A percentile compares a stretch with the other conserved stretches of the same genome.
Conservation (phyloP, 2,329 filamentous ascomycete genomes). For the Hypoxylon sp. region DNA sequence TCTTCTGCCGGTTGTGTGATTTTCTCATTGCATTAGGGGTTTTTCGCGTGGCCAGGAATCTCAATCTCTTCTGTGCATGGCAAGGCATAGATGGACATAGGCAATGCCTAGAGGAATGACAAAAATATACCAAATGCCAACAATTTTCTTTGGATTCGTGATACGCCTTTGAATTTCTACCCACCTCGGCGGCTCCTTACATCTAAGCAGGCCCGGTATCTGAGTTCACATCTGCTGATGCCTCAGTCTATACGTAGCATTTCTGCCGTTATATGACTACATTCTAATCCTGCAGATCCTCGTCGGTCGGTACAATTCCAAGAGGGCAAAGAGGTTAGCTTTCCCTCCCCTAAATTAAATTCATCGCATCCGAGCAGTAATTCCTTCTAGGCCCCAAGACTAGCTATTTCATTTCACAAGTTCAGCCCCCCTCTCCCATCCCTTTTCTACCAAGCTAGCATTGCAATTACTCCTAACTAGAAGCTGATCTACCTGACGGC, state of each 20-base stretch:
- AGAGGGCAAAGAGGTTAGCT: background rate
- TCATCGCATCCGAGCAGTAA: background rate
- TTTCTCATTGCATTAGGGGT: conserved; percentile 53
- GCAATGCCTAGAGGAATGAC: conserved; percentile 50
- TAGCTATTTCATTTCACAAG: too few species aligned
- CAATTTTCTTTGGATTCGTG: conserved; percentile 22
- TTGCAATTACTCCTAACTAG: too few species aligned
- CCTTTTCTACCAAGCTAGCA: too few species aligned
- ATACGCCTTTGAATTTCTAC: background rate
- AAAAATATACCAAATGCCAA: conserved; percentile 52
- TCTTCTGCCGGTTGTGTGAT: conserved; percentile 53
- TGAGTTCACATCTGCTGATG: background rate
- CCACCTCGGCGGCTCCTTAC: too few species aligned
- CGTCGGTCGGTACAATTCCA: background rate
- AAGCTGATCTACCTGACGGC: too few species aligned
- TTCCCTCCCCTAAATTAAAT: background rate
- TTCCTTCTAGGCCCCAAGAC: background rate
- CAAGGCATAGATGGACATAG: conserved; percentile 49
- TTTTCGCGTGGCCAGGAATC: conserved; percentile 52
- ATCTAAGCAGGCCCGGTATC: background rate
- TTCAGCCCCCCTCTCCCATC: too few species aligned
- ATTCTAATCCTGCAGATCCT: background rate
- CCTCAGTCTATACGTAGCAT: background rate
- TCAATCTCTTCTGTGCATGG: conserved; percentile 49
- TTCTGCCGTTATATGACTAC: background rate